These are phyloP conservation scores for Noccaea bulbosa DNA, from an alignment of 345 rosid species.

Conservation along the genomic window DNA sequence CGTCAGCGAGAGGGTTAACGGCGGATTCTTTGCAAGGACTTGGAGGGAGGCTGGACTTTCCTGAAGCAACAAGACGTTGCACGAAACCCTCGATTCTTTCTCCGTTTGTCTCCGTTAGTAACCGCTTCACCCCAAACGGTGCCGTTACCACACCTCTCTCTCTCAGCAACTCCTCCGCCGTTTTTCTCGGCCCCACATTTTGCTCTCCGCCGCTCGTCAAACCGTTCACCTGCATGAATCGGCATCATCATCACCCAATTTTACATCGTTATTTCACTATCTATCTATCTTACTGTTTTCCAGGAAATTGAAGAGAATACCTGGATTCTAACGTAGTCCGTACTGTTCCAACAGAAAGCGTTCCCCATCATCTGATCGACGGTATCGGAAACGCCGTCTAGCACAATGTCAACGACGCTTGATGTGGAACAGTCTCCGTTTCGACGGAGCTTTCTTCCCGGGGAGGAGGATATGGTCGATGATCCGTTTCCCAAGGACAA, in stretches of 20 bases:
- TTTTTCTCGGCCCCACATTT: slow-evolving; percentile 41
- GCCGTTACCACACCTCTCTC: slow-evolving; percentile 85
- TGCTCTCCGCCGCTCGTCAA: slow-evolving; percentile 47
- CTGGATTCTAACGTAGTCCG: slow-evolving; percentile 97
- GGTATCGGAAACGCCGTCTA: slow-evolving; percentile 91
- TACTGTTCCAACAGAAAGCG: slow-evolving; percentile 92
- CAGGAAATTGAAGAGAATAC: slow-evolving; percentile 15
- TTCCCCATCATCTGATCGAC: slow-evolving; percentile 95
- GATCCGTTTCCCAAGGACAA: slow-evolving; percentile 87
- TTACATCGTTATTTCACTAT: too few species aligned
- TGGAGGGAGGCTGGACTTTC: slow-evolving; percentile 76
- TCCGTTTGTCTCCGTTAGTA: slow-evolving; percentile 85
- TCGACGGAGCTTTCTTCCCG: slow-evolving; percentile 44
- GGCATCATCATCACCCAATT: too few species aligned
- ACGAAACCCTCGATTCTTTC: slow-evolving; percentile 74
- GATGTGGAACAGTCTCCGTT: slow-evolving; percentile 77
- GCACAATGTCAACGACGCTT: slow-evolving; percentile 70
- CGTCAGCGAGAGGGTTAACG: slow-evolving; percentile 64
- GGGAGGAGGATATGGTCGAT: slow-evolving; percentile 34
- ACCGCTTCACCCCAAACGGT: slow-evolving; percentile 90
- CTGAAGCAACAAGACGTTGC: slow-evolving; percentile 78
- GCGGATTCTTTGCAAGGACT: slow-evolving; percentile 85
- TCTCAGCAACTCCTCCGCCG: slow-evolving; percentile 62
- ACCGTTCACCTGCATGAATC: slow-evolving; percentile 62
- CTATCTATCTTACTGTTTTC: too few species aligned